These are phyloP conservation scores for Galerina sulciceps DNA, from an alignment of 768 basidiomycete species.

Conservation along the genomic window DNA sequence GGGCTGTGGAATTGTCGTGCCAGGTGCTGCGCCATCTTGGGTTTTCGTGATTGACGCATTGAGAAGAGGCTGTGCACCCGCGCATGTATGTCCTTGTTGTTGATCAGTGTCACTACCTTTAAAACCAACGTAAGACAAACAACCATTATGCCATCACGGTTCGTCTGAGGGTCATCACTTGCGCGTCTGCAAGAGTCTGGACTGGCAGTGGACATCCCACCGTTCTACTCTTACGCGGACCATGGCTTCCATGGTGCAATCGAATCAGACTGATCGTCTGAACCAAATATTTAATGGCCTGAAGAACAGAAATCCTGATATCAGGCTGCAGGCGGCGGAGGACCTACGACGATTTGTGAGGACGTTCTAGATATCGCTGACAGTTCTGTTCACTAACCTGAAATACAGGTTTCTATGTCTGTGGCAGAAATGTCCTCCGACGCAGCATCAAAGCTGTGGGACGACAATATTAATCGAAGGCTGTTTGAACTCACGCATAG, in stretches of 20 bases:
- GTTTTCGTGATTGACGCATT: too few relatives aligned
- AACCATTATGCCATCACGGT: background rate
- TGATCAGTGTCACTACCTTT: background rate
- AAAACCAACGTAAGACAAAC: slow-evolving; percentile 13
- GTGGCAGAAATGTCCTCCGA: slow-evolving; percentile 85
- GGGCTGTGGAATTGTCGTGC: too few relatives aligned
- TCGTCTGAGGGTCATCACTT: background rate
- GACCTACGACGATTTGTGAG: slow-evolving; percentile 79
- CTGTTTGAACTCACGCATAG: slow-evolving; percentile 87
- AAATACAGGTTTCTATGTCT: slow-evolving; percentile 64
- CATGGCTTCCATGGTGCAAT: slow-evolving; percentile 67
- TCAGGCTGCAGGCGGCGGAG: slow-evolving; percentile 67
- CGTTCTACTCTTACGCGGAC: slow-evolving; percentile 17
- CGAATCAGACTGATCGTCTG: slow-evolving; percentile 64
- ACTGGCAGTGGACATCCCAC: background rate
- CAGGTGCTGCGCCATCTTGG: too few relatives aligned
- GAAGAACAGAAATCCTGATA: slow-evolving; percentile 65
- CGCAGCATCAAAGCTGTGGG: slow-evolving; percentile 82
- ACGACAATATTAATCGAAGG: slow-evolving; percentile 78
- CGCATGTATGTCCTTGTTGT: background rate
- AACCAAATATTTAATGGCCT: slow-evolving; percentile 70
- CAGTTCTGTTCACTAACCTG: slow-evolving; percentile 14
- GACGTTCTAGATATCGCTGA: slow-evolving; percentile 7
- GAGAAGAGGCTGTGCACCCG: background rate
- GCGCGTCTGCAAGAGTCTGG: background rate